phyloP scores from a whole-genome alignment of 2,329 filamentous ascomycete genomes.

The Podosphaera fusca region DNA sequence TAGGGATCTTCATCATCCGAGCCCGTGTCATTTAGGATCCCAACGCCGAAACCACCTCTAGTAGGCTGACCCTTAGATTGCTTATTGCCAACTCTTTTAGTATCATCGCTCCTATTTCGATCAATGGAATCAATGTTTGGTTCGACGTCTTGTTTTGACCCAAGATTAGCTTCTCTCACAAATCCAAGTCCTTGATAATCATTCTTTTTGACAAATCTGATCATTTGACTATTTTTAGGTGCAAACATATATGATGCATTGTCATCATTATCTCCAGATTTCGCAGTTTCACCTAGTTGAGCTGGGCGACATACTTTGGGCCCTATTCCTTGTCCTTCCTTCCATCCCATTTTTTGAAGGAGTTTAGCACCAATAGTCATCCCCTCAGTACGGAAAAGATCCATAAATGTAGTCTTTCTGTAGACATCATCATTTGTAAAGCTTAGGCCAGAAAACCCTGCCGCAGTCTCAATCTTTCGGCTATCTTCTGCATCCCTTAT shows the following conservation, averaged over 20 bases:
- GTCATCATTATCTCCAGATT: constrained; percentile 16
- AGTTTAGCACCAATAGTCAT: constrained; percentile 76
- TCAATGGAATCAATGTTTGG: not conserved
- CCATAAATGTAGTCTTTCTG: constrained; percentile 34
- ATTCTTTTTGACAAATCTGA: constrained; percentile 38
- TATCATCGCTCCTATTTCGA: not conserved
- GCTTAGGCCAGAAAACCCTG: constrained; percentile 56
- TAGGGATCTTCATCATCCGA: constrained; percentile 93
- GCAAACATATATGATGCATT: constrained; percentile 50
- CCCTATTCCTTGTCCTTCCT: constrained; percentile 76
- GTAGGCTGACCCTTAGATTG: constrained; percentile 23
- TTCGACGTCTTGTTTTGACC: constrained; percentile 13
- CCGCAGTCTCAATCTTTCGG: constrained; percentile 46
- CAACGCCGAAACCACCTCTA: constrained; percentile 59
- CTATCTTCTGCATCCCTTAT: constrained; percentile 66
- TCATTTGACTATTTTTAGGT: constrained; percentile 54
- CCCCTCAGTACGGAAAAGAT: constrained; percentile 46
- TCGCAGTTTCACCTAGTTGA: constrained; percentile 33
- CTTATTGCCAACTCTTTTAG: not conserved
- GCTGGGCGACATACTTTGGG: constrained; percentile 61
- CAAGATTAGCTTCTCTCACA: constrained; percentile 31
- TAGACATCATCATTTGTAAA: constrained; percentile 31
- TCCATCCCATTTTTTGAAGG: constrained; percentile 86
- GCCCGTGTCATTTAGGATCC: constrained; percentile 73
- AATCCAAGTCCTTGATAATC: constrained; percentile 51